Evolutionary conservation across 192 early-diverging fungal genomes (phyloP).

Genomic region (Coemansia sp.): DNA sequence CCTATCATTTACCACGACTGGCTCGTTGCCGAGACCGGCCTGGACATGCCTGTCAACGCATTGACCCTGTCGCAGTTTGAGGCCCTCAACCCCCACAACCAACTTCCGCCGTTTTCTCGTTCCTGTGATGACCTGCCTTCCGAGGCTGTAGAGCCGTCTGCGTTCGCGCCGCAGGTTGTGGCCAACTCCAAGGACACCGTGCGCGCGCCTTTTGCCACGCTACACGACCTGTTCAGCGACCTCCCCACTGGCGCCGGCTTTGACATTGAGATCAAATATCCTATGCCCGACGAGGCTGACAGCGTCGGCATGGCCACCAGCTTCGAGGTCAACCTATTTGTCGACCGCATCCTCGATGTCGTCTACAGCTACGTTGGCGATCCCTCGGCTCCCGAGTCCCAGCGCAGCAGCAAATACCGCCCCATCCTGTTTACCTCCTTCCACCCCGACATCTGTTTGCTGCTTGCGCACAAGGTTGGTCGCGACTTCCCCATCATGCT

Average conservation of each 20-base stretch:
- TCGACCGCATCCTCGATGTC: conserved; percentile 79
- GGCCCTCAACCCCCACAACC: conserved; percentile 54
- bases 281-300: conserved; percentile 88
- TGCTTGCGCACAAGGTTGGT: conserved; percentile 83
- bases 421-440: conserved; percentile 91
- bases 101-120: conserved; percentile 8
- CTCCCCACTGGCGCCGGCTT: conserved; percentile 79
- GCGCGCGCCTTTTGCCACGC: conserved; percentile 83
- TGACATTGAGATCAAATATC: conserved; percentile 97
- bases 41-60: conserved; percentile 66
- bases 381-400: conserved; percentile 2
- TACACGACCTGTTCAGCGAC: conserved; percentile 73
- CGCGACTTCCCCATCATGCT: conserved; percentile 85
- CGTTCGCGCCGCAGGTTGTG: conserved; percentile 51
- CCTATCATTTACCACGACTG: conserved; percentile 95
- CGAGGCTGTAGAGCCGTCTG: not conserved
- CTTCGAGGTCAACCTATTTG: conserved; percentile 82
- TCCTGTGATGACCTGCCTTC: conserved; percentile 25
- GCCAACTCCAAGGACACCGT: conserved; percentile 80
- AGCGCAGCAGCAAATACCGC: conserved; percentile 42
- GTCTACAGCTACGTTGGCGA: conserved; percentile 57
- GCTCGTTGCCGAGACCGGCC: conserved; percentile 71
- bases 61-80: conserved; percentile 73
- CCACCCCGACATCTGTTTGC: conserved; percentile 82
- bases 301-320: conserved; percentile 63